Evolutionary conservation across 257 asterid species (phyloP).

Genomic region (Scutellaria minor): DNA sequence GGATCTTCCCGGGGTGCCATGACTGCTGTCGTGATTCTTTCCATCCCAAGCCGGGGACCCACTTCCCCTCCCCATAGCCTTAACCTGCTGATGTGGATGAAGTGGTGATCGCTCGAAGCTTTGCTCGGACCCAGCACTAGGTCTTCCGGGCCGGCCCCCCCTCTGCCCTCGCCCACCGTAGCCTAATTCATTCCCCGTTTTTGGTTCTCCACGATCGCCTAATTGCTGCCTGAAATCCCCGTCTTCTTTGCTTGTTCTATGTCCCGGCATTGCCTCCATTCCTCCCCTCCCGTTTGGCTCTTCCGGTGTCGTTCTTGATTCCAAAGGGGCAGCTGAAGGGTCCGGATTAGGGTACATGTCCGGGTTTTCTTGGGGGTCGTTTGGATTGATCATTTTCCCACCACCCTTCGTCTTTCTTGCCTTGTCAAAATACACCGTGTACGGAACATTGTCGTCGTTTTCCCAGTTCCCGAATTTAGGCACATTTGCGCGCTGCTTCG

Average conservation of each 20-base stretch:
- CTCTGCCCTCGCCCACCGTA: conserved; percentile 54
- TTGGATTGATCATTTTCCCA: conserved; percentile 77
- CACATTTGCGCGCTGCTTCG: conserved; percentile 61
- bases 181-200: conserved; percentile 43
- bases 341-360: conserved; percentile 50
- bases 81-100: conserved; percentile 64
- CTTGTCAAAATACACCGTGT: conserved; percentile 70
- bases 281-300: conserved; percentile 47
- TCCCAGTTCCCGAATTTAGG: conserved; percentile 91
- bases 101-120: conserved; percentile 74
- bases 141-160: conserved; percentile 47
- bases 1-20: conserved; percentile 58
- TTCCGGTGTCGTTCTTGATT: conserved; percentile 35
- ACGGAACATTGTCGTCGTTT: conserved; percentile 64
- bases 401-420: conserved; percentile 76
- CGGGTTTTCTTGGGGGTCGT: conserved; percentile 73
- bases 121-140: conserved; percentile 65
- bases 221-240: conserved; percentile 47
- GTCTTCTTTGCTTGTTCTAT: conserved; percentile 50
- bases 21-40: conserved; percentile 58
- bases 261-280: conserved; percentile 38
- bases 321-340: conserved; percentile 42
- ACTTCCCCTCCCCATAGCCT: conserved; percentile 45
- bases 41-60: conserved; percentile 76
- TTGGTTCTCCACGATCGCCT: conserved; percentile 35